A percentile compares a stretch with the other conserved stretches of the same genome.
Conservation (phyloP, 2,329 filamentous ascomycete genomes). For the Gaeumannomyces tritici region DNA sequence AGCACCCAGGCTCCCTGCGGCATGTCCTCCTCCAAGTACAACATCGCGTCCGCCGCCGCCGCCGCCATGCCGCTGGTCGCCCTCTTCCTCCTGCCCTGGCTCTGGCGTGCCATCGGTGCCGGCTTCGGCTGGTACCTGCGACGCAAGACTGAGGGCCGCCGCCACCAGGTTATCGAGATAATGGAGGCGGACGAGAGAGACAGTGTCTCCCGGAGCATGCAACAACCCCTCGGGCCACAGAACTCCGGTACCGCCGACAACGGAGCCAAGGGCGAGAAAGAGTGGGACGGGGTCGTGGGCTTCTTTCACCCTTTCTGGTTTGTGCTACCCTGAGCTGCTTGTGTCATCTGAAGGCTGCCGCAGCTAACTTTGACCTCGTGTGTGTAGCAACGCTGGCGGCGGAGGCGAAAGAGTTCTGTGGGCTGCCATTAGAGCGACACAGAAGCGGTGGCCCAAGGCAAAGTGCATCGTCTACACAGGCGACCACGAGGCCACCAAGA, state of each 20-base stretch:
- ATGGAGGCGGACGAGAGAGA: slow-evolving; percentile 36
- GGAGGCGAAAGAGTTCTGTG: slow-evolving; percentile 94
- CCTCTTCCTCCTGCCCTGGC: slow-evolving; percentile 21
- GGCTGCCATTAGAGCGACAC: slow-evolving; percentile 87
- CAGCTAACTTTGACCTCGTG: background rate
- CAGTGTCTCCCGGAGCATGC: slow-evolving; percentile 19
- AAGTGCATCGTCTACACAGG: slow-evolving; percentile 93
- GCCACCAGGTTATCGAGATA: slow-evolving; percentile 44
- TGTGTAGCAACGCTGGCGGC: slow-evolving; percentile 76
- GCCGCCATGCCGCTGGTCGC: slow-evolving; percentile 18
- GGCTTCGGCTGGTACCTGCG: slow-evolving; percentile 50
- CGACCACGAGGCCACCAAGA: slow-evolving; percentile 80
- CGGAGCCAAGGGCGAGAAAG: slow-evolving; percentile 34
- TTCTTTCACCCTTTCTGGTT: slow-evolving; percentile 99
- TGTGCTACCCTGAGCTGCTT: slow-evolving; percentile 14
- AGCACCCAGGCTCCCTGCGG: background rate
- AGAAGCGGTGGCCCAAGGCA: slow-evolving; percentile 78
- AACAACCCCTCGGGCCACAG: slow-evolving; percentile 38
- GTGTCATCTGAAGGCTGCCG: no score
- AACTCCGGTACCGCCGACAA: slow-evolving; percentile 23
- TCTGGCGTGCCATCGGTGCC: slow-evolving; percentile 29
- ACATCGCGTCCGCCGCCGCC: background rate
- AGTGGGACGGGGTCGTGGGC: slow-evolving; percentile 79
- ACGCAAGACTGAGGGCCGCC: slow-evolving; percentile 54
- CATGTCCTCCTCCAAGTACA: background rate